Conservation (phyloP, 163 green algal genomes). For the Scenedesmus sp. region DNA sequence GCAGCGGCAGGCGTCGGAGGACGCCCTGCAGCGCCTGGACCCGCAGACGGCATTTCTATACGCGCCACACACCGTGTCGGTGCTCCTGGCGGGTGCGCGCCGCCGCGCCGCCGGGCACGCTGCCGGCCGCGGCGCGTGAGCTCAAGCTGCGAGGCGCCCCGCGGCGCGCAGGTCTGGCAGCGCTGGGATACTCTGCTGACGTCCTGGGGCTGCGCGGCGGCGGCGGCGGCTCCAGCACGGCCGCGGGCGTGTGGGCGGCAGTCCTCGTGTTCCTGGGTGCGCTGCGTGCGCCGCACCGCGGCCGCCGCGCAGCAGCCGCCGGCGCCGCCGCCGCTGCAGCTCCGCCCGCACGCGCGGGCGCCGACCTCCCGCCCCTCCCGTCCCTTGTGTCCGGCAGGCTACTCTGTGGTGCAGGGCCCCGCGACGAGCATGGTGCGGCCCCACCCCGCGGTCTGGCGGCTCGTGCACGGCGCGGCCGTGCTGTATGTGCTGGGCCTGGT, state of each 20-base stretch:
- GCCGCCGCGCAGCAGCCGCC: no score
- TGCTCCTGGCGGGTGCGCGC: slow-evolving; percentile 64
- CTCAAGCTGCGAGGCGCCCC: no score
- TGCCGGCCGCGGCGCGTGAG: no score
- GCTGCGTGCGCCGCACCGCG: no score
- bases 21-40: slow-evolving; percentile 64
- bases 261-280: slow-evolving; percentile 69
- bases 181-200: slow-evolving; percentile 62
- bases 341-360: no score
- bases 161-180: slow-evolving; percentile 58
- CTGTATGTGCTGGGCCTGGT: slow-evolving; percentile 87
- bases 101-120: no score
- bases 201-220: slow-evolving; percentile 46
- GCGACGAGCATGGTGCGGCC: slow-evolving; percentile 81
- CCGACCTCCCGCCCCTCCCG: no score
- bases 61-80: slow-evolving; percentile 70
- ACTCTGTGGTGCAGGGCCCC: slow-evolving; percentile 81
- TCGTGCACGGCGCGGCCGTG: slow-evolving; percentile 84
- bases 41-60: slow-evolving; percentile 76
- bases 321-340: no score
- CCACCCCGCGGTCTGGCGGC: slow-evolving; percentile 88
- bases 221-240: slow-evolving; percentile 55
- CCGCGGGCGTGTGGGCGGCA: slow-evolving; percentile 64
- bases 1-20: not conserved
- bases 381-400: slow-evolving; percentile 53